Base-by-base conservation (phyloP, 1,139 yeast species). In the Petasospora rhodanensis region DNA sequence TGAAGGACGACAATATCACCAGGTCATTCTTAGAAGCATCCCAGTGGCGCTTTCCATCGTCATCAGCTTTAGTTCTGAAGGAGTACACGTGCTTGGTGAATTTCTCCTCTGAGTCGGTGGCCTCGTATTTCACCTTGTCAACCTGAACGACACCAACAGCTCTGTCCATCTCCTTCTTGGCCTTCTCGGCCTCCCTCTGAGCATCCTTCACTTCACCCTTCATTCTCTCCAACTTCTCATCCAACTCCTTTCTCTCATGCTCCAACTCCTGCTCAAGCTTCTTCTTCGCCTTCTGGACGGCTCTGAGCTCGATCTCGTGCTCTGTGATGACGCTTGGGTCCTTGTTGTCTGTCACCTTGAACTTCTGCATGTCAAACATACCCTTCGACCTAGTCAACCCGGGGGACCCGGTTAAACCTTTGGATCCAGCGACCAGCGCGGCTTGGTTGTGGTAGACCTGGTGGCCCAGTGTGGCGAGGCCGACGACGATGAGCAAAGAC, bases 241-340 rank as follows among this genome's bases (percentile, higher is more conserved):
- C 31, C 26, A 41, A 9, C 19, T 31, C 33, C 3, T 34, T 22
- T 7, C 45, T 31, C 32, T 46, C 52, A 6, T 6, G 18, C 18
- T 36, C 20, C 16, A 47, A 15, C 21, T 46, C 52, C 7, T 17
- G 27, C 3, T 31, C 41, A 4, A 47, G n/a, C 26, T 44, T 47
- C 29, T 40, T 33, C 38, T 44, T 41, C 13, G 46, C 25, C 22
- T 46, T 28, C 25, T 41, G 46, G 23, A 45, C 45, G 14, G 46
- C 52, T 28, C 41, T 34, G 14, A 13, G 24, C 32, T 47, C 50
- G 21, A 47, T 43, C 22, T 25, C 34, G 15, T 47, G 52, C 17
- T 44, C 40, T 13, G 41, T 38, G 4, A 47, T 15, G 7, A 44
- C 14, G 12, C 34, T 45, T 5, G 48, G 46, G 8, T 31, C 28